A percentile compares a stretch with the other conserved stretches of the same genome.
These are phyloP conservation scores for Suillus subluteus DNA, from an alignment of 768 basidiomycete species.

Conservation along the genomic window DNA sequence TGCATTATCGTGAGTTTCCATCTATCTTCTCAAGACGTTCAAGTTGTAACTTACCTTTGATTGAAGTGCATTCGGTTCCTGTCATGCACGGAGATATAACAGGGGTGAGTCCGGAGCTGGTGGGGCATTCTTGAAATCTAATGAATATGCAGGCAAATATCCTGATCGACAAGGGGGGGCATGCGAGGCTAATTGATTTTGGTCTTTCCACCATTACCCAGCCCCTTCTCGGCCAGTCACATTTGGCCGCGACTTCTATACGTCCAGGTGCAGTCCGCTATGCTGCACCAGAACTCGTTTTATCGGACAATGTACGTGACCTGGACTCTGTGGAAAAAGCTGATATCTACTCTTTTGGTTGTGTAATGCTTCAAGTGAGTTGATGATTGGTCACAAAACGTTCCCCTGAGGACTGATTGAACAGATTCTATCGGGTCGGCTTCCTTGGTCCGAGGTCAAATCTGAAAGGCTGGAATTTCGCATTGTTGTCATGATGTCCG, in stretches of 20 bases:
- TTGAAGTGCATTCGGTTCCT: not conserved
- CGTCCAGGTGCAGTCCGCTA: too few species aligned
- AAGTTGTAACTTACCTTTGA: not conserved
- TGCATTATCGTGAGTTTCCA: not conserved
- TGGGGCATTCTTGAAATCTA: not conserved
- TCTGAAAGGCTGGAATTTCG: not conserved
- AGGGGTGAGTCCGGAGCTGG: not conserved
- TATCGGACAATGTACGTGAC: not conserved
- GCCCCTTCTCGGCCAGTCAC: not conserved
- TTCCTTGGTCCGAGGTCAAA: not conserved
- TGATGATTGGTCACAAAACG: not conserved
- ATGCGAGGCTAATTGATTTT: not conserved
- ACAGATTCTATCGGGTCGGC: not conserved
- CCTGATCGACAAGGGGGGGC: not conserved
- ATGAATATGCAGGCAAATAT: not conserved
- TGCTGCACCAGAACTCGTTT: too few species aligned
- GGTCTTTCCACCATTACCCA: not conserved
- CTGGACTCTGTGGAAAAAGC: not conserved
- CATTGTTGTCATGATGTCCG: not conserved
- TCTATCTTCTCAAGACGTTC: not conserved
- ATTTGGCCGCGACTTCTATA: not conserved
- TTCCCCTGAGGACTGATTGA: not conserved
- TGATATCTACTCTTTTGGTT: not conserved
- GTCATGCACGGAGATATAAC: not conserved
- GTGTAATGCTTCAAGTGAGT: constrained; percentile 3